These are phyloP conservation scores for Cladophialophora chaetospira DNA, from an alignment of 2,329 filamentous ascomycete species.

Conservation along the genomic window DNA sequence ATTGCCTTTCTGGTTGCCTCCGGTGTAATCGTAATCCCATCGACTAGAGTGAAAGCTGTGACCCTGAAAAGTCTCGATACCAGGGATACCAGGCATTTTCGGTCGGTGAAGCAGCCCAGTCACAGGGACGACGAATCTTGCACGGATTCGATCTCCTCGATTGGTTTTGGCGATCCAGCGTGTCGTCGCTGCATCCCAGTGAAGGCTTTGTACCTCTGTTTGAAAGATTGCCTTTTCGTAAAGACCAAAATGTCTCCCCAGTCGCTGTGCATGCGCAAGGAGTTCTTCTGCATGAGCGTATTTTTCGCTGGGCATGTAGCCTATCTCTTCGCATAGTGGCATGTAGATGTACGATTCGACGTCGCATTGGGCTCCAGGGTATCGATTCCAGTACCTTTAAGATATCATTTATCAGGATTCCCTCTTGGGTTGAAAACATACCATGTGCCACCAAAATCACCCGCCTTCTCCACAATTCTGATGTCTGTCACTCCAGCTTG, in stretches of 20 bases:
- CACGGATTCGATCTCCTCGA: conserved; percentile 35
- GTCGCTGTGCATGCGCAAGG: conserved; percentile 20
- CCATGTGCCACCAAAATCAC: conserved; percentile 31
- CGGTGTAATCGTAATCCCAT: conserved; percentile 49
- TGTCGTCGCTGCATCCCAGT: conserved; percentile 21
- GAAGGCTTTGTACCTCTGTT: conserved; percentile 23
- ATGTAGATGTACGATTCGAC: conserved; percentile 28
- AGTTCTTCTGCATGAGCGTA: conserved; percentile 25
- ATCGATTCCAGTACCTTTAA: conserved; percentile 34
- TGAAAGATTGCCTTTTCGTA: conserved; percentile 25
- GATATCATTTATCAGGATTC: too few species aligned
- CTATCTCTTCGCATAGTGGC: conserved; percentile 26
- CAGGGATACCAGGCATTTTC: conserved; percentile 33
- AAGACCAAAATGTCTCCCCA: conserved; percentile 18
- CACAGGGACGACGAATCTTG: conserved; percentile 45
- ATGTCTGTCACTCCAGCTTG: conserved; percentile 16
- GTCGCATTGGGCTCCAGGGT: conserved; percentile 29
- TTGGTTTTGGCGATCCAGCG: conserved; percentile 30
- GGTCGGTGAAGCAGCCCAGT: conserved; percentile 41
- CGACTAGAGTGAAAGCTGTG: conserved; percentile 48
- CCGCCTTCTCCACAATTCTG: conserved; percentile 11
- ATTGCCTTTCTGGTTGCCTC: conserved; percentile 35
- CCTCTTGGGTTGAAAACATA: too few species aligned
- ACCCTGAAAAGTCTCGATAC: conserved; percentile 40
- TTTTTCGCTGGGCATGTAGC: conserved; percentile 28